Evolutionary conservation across 2,329 filamentous ascomycete genomes (phyloP).

Genomic region (Rosellinia necatrix): DNA sequence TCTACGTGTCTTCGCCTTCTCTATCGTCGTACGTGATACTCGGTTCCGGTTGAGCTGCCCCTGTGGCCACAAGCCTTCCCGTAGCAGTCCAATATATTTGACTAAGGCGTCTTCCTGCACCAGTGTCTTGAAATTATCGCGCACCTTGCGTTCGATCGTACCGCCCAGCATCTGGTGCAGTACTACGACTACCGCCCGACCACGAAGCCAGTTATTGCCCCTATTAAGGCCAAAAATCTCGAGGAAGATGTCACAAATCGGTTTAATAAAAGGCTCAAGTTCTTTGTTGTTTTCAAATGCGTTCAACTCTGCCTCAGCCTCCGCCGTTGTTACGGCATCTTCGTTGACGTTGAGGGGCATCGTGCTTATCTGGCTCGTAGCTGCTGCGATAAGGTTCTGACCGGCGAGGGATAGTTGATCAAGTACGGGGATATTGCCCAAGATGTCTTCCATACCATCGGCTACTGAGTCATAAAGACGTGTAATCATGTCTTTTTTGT

Average conservation of each 20-base stretch:
- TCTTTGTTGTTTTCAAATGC: constrained; percentile 90
- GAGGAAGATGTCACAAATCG: constrained; percentile 96
- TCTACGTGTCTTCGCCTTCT: constrained; percentile 79
- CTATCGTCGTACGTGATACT: constrained; percentile 64
- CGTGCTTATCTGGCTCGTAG: constrained; percentile 65
- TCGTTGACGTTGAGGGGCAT: constrained; percentile 58
- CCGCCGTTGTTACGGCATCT: constrained; percentile 60
- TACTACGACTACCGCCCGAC: constrained; percentile 92
- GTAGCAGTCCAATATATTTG: constrained; percentile 74
- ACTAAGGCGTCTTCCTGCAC: constrained; percentile 79
- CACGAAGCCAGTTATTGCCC: constrained; percentile 96
- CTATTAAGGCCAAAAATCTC: constrained; percentile 94
- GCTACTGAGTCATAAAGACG: constrained; percentile 95
- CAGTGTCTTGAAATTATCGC: constrained; percentile 77
- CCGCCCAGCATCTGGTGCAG: constrained; percentile 94
- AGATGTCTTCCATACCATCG: constrained; percentile 96
- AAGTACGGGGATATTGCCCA: constrained; percentile 93
- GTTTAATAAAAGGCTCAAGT: constrained; percentile 94
- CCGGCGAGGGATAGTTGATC: constrained; percentile 93
- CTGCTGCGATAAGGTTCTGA: constrained; percentile 85
- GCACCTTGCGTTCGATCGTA: constrained; percentile 93
- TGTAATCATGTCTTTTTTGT: constrained; percentile 86
- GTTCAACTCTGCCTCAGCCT: constrained; percentile 91
- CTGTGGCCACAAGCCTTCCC: constrained; percentile 81
- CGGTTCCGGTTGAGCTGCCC: constrained; percentile 58